Evolutionary conservation across 768 basidiomycete species (phyloP), one percentile per base, ranked within the genome.

Genomic region (Panaeolus papilionaceus): DNA sequence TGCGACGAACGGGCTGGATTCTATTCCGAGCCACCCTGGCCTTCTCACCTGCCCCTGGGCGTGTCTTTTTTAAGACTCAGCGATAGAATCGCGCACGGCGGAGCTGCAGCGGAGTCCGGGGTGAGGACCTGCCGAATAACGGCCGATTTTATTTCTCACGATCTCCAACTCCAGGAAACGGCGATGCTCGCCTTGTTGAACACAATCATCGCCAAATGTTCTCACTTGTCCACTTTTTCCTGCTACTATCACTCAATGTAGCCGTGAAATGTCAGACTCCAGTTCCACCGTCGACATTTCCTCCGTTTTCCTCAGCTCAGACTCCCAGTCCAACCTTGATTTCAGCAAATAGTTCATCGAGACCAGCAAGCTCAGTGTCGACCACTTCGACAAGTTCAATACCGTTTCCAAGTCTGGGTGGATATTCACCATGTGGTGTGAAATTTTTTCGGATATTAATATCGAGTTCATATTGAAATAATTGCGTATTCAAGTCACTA

Each of bases 401-500:
- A 0, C 71, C 75, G 20, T 83, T 81, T 69, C 83, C 82, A 0
- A 77, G 76, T 20, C 69, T 84, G 71, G 79, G 79, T 54, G 76
- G 77, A 8, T 78, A 78, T 69, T 75, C 81, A 2, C 58, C 77
- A 5, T 84, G 83, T 71, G 81, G 83, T 84, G 54, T 51, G 80
- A 69, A 54, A 16, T 33, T 18, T 39, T 49, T 49, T 11, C 38
- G 18, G 18, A 63, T 38, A 20, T 38, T 12, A 0, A 33, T 11
- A 16, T 33, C 67, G 16, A 7, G 23, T 10, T 38, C 40, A n/a
- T 45, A 63, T 44, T 61, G 61, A 4, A 49, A 37, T 37, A 54
- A 11, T 16, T 16, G 16, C n/a, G 40, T 42, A 14, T 62, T 33
- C 38, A 63, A 87, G 87, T 87, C 11, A 79, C 79, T 38, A 74